phyloP scores from a whole-genome alignment of 208 protist genomes.

The Porcisia hertigi region DNA sequence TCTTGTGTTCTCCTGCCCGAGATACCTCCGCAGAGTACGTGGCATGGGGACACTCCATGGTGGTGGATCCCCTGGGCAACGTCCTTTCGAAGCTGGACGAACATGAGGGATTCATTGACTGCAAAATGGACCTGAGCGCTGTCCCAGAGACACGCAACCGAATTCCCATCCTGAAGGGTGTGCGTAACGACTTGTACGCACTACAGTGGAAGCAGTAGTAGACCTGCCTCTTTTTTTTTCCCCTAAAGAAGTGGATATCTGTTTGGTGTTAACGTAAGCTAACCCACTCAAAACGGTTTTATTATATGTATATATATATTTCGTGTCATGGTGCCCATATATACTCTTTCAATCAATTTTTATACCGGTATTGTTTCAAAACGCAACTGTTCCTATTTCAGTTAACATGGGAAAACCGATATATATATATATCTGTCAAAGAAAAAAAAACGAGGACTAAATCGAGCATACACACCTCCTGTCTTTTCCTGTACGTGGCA shows the following conservation, averaged over 20 bases:
- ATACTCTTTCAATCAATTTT: neutral
- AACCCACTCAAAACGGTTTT: neutral
- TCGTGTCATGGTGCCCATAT: neutral
- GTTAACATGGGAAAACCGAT: neutral
- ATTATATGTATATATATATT: neutral
- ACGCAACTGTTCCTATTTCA: neutral
- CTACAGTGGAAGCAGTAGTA: constrained; percentile 54
- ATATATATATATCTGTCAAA: neutral
- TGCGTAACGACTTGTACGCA: constrained; percentile 77
- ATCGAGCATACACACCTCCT: neutral
- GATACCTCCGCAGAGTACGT: constrained; percentile 88
- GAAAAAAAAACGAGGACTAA: neutral
- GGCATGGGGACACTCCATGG: constrained; percentile 96
- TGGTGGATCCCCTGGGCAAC: constrained; percentile 92
- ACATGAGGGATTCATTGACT: constrained; percentile 61
- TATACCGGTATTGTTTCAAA: neutral
- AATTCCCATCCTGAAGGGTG: constrained; percentile 83
- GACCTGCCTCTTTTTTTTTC: neutral
- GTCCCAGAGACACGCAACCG: constrained; percentile 43
- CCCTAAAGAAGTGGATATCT: neutral
- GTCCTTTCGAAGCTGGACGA: constrained; percentile 72
- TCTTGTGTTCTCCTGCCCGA: constrained; percentile 94
- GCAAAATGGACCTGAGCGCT: constrained; percentile 62
- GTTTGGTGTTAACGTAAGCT: neutral
- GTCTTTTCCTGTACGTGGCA: neutral